A percentile compares a stretch with the other conserved stretches of the same genome.
Conservation (phyloP, 75 land plant species). For the Cupressus sempervirens region DNA sequence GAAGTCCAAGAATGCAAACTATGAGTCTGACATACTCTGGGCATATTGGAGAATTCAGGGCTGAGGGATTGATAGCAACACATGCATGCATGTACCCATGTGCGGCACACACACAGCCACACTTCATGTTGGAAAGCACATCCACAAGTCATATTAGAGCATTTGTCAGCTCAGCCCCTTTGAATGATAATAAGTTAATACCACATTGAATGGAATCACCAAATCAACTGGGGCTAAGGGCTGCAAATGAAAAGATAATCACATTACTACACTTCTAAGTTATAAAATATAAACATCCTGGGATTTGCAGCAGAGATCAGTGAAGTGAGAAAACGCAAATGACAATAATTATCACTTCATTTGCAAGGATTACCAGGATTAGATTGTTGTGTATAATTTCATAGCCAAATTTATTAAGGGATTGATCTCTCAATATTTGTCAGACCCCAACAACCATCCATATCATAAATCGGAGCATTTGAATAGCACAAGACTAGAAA, state of each 20-base stretch:
- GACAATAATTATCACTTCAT: neutral
- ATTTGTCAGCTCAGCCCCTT: neutral
- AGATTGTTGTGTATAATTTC: neutral
- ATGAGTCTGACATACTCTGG: no score
- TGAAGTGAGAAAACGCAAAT: neutral
- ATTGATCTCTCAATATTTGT: neutral
- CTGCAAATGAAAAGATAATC: neutral
- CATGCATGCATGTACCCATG: no score
- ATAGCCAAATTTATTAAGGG: no score
- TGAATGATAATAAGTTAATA: neutral
- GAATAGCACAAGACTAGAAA: neutral
- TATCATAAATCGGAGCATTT: neutral
- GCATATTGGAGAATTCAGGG: no score
- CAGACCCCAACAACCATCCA: neutral
- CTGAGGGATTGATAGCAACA: no score
- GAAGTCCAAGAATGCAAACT: no score
- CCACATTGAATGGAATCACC: neutral
- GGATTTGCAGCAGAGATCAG: neutral
- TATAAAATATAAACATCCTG: neutral
- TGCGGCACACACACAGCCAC: no score
- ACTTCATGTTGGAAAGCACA: no score
- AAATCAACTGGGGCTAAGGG: neutral
- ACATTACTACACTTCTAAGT: neutral
- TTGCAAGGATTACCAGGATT: neutral
- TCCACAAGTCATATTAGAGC: neutral